Evolutionary conservation across 2,329 filamentous ascomycete species (phyloP).

Genomic region (Microsporum audouinii): DNA sequence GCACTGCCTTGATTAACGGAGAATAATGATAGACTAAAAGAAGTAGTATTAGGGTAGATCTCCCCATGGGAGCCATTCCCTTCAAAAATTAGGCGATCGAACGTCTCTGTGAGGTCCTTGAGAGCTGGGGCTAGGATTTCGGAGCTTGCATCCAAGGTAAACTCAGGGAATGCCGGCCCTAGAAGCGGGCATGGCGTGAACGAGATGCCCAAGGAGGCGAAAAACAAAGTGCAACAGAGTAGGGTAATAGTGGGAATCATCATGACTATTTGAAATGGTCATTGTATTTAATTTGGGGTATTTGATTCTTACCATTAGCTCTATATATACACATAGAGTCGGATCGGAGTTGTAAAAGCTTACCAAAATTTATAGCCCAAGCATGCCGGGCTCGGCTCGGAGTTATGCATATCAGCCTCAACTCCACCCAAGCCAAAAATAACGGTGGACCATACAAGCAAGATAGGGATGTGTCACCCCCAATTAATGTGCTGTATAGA

Average conservation of each 20-base stretch:
- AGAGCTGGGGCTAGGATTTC: constrained; percentile 4
- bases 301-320: neutral
- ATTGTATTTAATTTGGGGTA: neutral
- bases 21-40: constrained; percentile 18
- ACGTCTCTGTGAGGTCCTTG: neutral
- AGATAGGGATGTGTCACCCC: neutral
- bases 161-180: constrained; percentile 13
- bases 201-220: neutral
- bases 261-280: neutral
- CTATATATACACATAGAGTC: neutral
- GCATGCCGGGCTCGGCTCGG: neutral
- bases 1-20: constrained; percentile 14
- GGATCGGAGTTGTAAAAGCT: neutral
- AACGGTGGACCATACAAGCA: too few relatives aligned
- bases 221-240: neutral
- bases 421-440: neutral
- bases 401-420: neutral
- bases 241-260: neutral
- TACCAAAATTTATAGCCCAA: neutral
- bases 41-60: constrained; percentile 15
- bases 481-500: neutral
- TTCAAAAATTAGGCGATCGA: neutral
- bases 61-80: constrained; percentile 11
- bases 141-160: constrained; percentile 11
- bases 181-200: constrained; percentile 19